A percentile compares a stretch with the other conserved stretches of the same genome.
Evolutionary conservation across 1,284 basidiomycete genomes (phyloP).

Genomic region (Irpex rosettiformis): DNA sequence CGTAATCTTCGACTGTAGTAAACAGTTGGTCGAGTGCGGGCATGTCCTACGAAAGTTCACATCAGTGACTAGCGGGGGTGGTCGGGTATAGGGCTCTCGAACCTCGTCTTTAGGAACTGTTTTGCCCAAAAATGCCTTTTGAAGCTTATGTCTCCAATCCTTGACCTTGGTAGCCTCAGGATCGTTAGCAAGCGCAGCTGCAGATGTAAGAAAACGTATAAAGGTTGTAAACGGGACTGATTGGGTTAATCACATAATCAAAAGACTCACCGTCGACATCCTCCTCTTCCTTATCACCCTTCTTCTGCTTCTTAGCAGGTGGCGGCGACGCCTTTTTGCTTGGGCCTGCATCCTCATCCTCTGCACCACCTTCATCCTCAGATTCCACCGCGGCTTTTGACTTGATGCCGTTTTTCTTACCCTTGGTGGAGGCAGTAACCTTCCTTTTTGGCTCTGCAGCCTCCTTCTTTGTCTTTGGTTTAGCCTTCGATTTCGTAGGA

Average conservation of each 20-base stretch:
- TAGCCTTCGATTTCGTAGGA: conserved; percentile 34
- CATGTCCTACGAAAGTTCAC: conserved; percentile 60
- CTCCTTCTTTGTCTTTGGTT: conserved; percentile 62
- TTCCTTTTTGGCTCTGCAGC: conserved; percentile 41
- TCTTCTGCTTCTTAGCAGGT: conserved; percentile 63
- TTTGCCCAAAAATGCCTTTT: conserved; percentile 81
- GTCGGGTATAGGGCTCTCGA: conserved; percentile 13
- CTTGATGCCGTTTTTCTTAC: conserved; percentile 59
- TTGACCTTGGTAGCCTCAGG: conserved; percentile 76
- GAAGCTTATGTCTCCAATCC: conserved; percentile 88
- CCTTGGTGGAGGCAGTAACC: conserved; percentile 37
- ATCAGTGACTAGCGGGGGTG: conserved; percentile 12
- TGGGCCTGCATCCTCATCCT: conserved; percentile 44
- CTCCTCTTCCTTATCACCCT: conserved; percentile 58
- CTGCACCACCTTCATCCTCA: conserved; percentile 60
- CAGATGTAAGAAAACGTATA: not conserved
- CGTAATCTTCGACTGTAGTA: conserved; percentile 80
- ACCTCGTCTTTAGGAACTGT: conserved; percentile 60
- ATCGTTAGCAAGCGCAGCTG: conserved; percentile 37
- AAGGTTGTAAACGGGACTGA: not conserved
- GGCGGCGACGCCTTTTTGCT: conserved; percentile 58
- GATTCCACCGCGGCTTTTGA: conserved; percentile 68
- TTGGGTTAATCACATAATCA: not conserved
- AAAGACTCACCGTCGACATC: conserved; percentile 50
- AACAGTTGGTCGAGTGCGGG: conserved; percentile 74